Evolutionary conservation across 108 stramenopile genomes (phyloP), one percentile per base, ranked within the genome.

Genomic region (Cyclostephanos tholiformis): DNA sequence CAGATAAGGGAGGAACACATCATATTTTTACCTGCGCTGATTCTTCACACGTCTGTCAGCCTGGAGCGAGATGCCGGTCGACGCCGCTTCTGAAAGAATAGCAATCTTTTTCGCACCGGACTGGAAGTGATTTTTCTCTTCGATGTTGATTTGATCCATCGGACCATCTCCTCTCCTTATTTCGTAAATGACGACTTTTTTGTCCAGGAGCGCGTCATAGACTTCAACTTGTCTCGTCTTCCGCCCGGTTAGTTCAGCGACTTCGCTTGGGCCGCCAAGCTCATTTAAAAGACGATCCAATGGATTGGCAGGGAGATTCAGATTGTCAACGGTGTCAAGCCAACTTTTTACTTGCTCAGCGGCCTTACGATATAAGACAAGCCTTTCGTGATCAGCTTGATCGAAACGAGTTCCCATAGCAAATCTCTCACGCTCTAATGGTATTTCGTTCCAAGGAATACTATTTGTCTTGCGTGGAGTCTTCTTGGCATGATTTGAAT

Each of bases 161-260:
- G 56, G 82, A 13, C 72, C 74, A 17, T 70, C 69, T 2, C 75
- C 67, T 46, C 69, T 76, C 9, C 88, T 64, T 55, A 53, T 72
- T 41, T 88, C 84, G 51, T 75, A 82, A 1, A 36, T 11, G 49
- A 85, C 62, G 7, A 60, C 39, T 5, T 50, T 74, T 44, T 70
- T 43, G 27, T 30, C 27, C 38, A 36, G 35, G 0, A 51, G 30
- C n/a, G 11, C 39, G 17, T 73, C 72, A 64, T 63, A 75, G 2
- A 63, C 63, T 41, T 65, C 64, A 2, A 80, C 69, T 29, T 80
- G 80, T 2, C 80, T 68, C n/a, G 60, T 63, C 41, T 74, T 76
- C 29, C 92, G 52, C 16, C 90, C 90, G 4, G 90, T 93, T 71
- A 93, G 83, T 58, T 93, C 92, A n/a, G 90, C 92, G 23, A 85